Conservation (phyloP, 2,329 filamentous ascomycete genomes). For the Alternaria metachromatica region DNA sequence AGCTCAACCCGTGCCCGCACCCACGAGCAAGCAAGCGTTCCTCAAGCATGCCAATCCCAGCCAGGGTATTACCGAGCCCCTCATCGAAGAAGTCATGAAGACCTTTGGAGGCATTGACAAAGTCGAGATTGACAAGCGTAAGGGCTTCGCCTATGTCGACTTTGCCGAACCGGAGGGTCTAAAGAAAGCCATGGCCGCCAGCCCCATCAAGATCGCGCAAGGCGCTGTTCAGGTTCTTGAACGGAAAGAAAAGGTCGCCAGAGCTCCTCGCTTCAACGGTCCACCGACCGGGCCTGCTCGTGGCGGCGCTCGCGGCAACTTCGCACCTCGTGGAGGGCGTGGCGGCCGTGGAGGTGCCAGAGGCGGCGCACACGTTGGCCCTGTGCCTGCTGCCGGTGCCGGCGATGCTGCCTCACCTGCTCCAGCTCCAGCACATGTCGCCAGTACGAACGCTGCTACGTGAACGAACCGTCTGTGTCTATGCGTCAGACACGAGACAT, state of each 20-base stretch:
- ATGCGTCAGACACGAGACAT: neutral
- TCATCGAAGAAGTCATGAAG: constrained; percentile 77
- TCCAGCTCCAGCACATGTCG: constrained; percentile 10
- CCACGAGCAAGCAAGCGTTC: constrained; percentile 61
- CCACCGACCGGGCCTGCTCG: constrained; percentile 39
- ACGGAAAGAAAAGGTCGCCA: constrained; percentile 65
- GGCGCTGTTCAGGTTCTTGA: constrained; percentile 88
- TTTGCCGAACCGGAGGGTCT: constrained; percentile 77
- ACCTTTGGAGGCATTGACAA: constrained; percentile 75
- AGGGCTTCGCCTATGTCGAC: constrained; percentile 92
- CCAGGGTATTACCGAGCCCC: constrained; percentile 85
- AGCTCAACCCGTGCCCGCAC: constrained; percentile 31
- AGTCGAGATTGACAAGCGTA: constrained; percentile 93
- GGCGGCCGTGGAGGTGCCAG: constrained; percentile 43
- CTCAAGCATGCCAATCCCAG: constrained; percentile 73
- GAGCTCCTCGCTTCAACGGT: constrained; percentile 36
- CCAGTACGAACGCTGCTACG: constrained; percentile 13
- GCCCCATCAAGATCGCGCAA: constrained; percentile 81
- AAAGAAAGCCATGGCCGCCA: constrained; percentile 79
- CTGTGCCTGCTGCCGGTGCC: constrained; percentile 12
- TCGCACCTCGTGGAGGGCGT: constrained; percentile 44
- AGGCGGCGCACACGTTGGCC: constrained; percentile 33
- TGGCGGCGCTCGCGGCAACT: constrained; percentile 41
- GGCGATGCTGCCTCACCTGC: constrained; percentile 17
- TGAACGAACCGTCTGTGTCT: neutral